phyloP scores from a whole-genome alignment of 2,329 filamentous ascomycete genomes.

The Colletotrichum camelliae region DNA sequence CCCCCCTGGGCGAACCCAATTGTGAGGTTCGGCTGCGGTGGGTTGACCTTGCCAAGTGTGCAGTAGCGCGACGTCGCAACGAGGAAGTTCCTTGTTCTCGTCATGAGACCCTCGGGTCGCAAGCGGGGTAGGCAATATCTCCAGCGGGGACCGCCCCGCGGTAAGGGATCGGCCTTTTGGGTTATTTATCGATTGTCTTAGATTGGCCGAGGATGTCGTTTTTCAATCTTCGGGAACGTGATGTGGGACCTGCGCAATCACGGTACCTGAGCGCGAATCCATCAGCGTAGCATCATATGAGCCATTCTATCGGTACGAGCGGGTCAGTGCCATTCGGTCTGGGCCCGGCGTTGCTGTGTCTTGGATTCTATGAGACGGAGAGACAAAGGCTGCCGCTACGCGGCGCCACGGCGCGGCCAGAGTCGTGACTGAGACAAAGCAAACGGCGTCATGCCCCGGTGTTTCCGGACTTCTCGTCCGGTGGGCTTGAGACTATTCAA shows the following conservation, averaged over 20 bases:
- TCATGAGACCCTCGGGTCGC: conserved; percentile 2
- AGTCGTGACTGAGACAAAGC: background rate
- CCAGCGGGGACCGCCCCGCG: background rate
- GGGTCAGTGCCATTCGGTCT: background rate
- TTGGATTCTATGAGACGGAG: background rate
- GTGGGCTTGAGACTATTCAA: background rate
- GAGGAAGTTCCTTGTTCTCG: conserved; percentile 11
- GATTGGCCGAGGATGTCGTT: background rate
- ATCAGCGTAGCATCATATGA: background rate
- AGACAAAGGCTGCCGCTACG: background rate
- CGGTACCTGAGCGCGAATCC: background rate
- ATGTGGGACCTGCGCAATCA: background rate
- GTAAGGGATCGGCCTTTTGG: background rate
- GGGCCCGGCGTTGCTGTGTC: background rate
- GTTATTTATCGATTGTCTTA: background rate
- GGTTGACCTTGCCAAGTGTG: conserved; percentile 10
- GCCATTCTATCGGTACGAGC: background rate
- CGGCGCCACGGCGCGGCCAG: background rate
- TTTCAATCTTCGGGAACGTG: background rate
- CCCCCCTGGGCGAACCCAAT: conserved; percentile 5
- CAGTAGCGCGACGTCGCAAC: conserved; percentile 7
- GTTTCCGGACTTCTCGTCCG: background rate
- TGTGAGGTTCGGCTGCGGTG: conserved; percentile 7
- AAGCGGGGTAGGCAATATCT: conserved; percentile 14
- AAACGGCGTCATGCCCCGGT: background rate